Evolutionary conservation across 108 stramenopile genomes (phyloP).

Genomic region (Bacterosira constricta): DNA sequence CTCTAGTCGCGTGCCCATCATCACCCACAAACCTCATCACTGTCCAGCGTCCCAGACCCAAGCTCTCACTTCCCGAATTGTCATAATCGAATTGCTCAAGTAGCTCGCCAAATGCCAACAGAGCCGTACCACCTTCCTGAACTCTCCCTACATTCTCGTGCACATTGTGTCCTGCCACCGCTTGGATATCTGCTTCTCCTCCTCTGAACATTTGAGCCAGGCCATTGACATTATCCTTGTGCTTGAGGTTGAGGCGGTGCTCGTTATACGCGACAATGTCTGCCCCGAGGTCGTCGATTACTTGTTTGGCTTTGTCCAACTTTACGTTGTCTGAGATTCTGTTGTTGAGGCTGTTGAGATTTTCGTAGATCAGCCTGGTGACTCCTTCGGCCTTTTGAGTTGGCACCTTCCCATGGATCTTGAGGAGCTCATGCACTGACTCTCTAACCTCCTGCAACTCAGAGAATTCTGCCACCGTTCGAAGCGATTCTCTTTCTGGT

Average conservation of each 20-base stretch:
- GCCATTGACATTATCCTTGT: constrained; percentile 2
- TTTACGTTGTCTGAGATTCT: not conserved
- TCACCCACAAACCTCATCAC: constrained; percentile 4
- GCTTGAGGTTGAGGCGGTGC: constrained; percentile 8
- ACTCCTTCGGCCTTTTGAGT: not conserved
- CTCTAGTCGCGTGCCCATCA: not conserved
- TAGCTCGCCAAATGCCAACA: not conserved
- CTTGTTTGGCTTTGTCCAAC: not conserved
- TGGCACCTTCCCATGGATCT: not conserved
- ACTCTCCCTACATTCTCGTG: constrained; percentile 4
- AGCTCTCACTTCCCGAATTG: not conserved
- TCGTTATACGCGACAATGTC: constrained; percentile 5
- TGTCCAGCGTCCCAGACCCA: constrained; percentile 9
- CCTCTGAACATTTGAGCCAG: constrained; percentile 16
- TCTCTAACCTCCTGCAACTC: not conserved
- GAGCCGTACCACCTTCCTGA: constrained; percentile 18
- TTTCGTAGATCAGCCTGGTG: constrained; percentile 2
- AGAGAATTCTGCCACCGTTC: not conserved
- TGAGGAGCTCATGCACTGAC: not conserved
- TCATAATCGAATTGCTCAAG: not conserved
- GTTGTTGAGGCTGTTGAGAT: not conserved
- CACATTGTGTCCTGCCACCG: constrained; percentile 2
- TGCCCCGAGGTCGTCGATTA: constrained; percentile 4
- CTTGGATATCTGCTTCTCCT: not conserved
- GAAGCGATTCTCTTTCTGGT: not conserved